A percentile compares a stretch with the other conserved stretches of the same genome.
Evolutionary conservation across 73 alveolate species (phyloP).

Genomic region (Paramecium sexaurelia): DNA sequence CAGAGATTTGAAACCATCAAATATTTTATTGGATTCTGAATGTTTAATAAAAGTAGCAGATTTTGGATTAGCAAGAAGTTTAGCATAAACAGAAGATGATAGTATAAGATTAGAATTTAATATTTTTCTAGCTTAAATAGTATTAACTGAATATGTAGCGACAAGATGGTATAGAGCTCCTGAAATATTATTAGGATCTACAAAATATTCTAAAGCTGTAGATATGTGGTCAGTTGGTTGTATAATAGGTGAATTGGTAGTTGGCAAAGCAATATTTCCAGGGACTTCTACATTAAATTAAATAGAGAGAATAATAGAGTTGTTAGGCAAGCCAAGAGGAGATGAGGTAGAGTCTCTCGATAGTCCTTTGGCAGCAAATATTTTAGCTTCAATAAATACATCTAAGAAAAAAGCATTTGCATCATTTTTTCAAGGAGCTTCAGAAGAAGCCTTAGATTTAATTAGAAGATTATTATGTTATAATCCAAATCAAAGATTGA

Average conservation of each 20-base stretch:
- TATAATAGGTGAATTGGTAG: conserved; percentile 81
- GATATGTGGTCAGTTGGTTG: conserved; percentile 97
- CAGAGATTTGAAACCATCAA: conserved; percentile 89
- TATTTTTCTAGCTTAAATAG: conserved; percentile 45
- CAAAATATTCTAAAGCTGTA: conserved; percentile 86
- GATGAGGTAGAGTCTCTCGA: conserved; percentile 82
- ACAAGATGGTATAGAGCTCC: conserved; percentile 97
- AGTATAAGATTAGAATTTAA: background rate
- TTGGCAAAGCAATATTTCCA: conserved; percentile 85
- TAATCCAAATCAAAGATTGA: conserved; percentile 77
- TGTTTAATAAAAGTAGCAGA: conserved; percentile 88
- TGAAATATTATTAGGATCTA: conserved; percentile 87
- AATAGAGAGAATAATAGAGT: conserved; percentile 78
- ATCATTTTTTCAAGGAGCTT: conserved; percentile 76
- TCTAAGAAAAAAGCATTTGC: conserved; percentile 73
- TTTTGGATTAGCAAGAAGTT: conserved; percentile 90
- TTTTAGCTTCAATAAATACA: conserved; percentile 73
- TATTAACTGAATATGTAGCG: conserved; percentile 92
- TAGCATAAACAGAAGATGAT: conserved; percentile 77
- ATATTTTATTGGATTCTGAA: conserved; percentile 86
- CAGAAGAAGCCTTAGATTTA: conserved; percentile 80
- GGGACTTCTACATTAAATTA: conserved; percentile 83
- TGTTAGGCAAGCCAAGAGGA: conserved; percentile 81
- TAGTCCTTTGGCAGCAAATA: conserved; percentile 75
- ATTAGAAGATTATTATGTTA: conserved; percentile 67